A percentile compares a stretch with the other conserved stretches of the same genome.
phyloP scores from a whole-genome alignment of 2,329 filamentous ascomycete species.

The Ophiocordyceps camponoti-rufipedis region DNA sequence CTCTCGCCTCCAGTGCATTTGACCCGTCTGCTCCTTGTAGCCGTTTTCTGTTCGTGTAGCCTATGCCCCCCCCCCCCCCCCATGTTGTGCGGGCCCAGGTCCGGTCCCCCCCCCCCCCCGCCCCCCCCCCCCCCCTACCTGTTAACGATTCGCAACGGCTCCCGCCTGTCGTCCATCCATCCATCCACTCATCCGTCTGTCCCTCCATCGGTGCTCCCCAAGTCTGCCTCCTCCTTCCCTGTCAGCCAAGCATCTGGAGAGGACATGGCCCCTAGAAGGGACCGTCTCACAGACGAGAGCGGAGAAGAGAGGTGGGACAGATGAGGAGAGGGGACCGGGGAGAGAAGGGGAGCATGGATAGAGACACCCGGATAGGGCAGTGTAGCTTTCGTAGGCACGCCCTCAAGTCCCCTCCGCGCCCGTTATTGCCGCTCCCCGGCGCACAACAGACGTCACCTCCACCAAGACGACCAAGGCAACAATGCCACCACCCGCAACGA shows the following conservation, averaged over 20 bases:
- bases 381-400: not conserved
- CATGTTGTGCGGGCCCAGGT: not conserved
- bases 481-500: too few relatives aligned
- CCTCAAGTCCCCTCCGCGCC: too few relatives aligned
- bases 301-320: not conserved
- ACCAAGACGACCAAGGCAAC: too few relatives aligned
- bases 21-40: slow-evolving; percentile 2
- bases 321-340: not conserved
- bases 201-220: not conserved
- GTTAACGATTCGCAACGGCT: slow-evolving; percentile 1
- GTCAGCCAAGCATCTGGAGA: not conserved
- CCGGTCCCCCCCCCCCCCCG: not conserved
- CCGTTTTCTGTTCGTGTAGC: too few relatives aligned
- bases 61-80: too few relatives aligned
- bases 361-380: not conserved
- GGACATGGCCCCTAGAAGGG: not conserved
- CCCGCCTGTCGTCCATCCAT: slow-evolving; percentile 1
- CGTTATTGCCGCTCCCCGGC: not conserved
- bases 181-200: not conserved
- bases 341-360: not conserved
- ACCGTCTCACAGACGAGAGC: not conserved
- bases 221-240: not conserved
- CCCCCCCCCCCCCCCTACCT: not conserved
- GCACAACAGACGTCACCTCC: slow-evolving; percentile 1
- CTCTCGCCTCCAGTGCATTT: slow-evolving; percentile 18